Percentiles rank a stretch among this genome's conserved stretches.
phyloP scores from a whole-genome alignment of 805 yeast genomes.

The Schwanniomyces vanrijiae region DNA sequence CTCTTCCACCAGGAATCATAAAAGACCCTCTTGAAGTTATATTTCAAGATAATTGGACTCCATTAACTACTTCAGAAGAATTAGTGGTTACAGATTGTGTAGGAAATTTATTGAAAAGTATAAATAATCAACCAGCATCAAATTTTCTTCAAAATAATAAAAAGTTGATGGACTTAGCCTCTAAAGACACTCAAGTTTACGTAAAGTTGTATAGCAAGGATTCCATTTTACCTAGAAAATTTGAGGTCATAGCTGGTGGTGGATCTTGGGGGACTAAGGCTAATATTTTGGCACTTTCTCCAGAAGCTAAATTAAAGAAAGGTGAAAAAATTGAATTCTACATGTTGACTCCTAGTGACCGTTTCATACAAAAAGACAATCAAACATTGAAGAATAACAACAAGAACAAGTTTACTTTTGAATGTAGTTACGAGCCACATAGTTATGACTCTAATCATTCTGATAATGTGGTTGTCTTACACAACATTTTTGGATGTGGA shows the following conservation, averaged over 20 bases:
- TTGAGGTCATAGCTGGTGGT: slow-evolving; percentile 69
- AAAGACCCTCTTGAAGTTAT: slow-evolving; percentile 3
- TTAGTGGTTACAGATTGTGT: slow-evolving; percentile 48
- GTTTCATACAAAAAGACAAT: slow-evolving; percentile 11
- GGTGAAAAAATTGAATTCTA: slow-evolving; percentile 51
- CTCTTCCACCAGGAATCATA: slow-evolving; percentile 17
- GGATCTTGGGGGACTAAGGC: slow-evolving; percentile 76
- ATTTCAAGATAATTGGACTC: slow-evolving; percentile 33
- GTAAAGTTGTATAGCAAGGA: slow-evolving; percentile 26
- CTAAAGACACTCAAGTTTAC: slow-evolving; percentile 45
- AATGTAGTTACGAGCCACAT: slow-evolving; percentile 32
- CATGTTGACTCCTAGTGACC: slow-evolving; percentile 41
- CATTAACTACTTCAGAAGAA: slow-evolving; percentile 21
- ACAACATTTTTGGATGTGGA: slow-evolving; percentile 30
- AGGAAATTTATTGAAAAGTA: slow-evolving; percentile 59
- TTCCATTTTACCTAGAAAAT: slow-evolving; percentile 23
- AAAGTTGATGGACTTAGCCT: slow-evolving; percentile 34
- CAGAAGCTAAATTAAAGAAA: slow-evolving; percentile 45
- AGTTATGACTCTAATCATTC: slow-evolving; percentile 12
- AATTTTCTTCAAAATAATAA: slow-evolving; percentile 49
- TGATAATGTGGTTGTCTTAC: slow-evolving; percentile 6
- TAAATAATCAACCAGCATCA: slow-evolving; percentile 59
- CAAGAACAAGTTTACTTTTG: slow-evolving; percentile 19
- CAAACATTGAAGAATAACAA: slow-evolving; percentile 7
- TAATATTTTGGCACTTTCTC: slow-evolving; percentile 63